phyloP scores from a whole-genome alignment of 805 yeast genomes.

The Priceomyces carsonii region DNA sequence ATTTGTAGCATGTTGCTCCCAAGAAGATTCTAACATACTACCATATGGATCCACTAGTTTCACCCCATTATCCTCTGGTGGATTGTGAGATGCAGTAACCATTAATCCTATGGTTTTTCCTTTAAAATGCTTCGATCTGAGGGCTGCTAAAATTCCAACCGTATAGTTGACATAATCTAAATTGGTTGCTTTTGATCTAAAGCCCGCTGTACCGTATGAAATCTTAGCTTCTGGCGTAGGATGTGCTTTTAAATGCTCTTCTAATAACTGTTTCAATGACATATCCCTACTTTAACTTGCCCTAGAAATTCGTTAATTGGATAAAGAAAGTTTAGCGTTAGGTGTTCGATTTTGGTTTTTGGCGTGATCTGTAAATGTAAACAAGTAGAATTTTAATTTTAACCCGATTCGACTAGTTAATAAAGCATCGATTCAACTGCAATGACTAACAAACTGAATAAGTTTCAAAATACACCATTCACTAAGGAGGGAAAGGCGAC shows the following conservation, averaged over 20 bases:
- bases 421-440: not conserved
- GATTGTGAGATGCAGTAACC: slow-evolving; percentile 96
- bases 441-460: slow-evolving; percentile 12
- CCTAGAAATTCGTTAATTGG: too few relatives aligned
- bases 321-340: too few relatives aligned
- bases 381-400: too few relatives aligned
- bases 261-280: slow-evolving; percentile 6
- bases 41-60: slow-evolving; percentile 94
- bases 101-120: slow-evolving; percentile 87
- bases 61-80: slow-evolving; percentile 88
- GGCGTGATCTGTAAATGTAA: too few relatives aligned
- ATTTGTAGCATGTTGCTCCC: slow-evolving; percentile 83
- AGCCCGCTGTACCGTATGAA: slow-evolving; percentile 97
- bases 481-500: slow-evolving; percentile 24
- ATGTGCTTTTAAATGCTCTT: slow-evolving; percentile 21
- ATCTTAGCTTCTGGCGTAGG: slow-evolving; percentile 49
- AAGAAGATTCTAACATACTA: slow-evolving; percentile 76
- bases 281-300: slow-evolving; percentile 1
- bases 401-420: not conserved
- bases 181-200: slow-evolving; percentile 68
- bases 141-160: slow-evolving; percentile 77
- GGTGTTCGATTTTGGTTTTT: too few relatives aligned
- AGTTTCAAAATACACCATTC: slow-evolving; percentile 30
- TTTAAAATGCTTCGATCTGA: slow-evolving; percentile 71
- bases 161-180: slow-evolving; percentile 82